Base-by-base conservation (phyloP, 202 grass and related monocot genomes). In the Schoenoplectus triqueter region DNA sequence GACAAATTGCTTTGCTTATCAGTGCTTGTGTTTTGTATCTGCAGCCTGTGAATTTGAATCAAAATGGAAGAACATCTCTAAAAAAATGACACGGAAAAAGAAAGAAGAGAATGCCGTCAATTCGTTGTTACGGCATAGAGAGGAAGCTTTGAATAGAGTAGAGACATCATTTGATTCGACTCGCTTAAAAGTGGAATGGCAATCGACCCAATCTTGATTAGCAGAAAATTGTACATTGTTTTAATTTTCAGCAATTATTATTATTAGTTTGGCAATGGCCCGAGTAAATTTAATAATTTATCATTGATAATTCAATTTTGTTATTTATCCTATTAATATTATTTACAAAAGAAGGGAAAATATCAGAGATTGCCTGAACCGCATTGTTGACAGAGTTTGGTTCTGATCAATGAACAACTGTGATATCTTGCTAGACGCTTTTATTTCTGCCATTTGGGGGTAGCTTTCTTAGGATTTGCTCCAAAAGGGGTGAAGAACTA, bases 21-120 rank as follows among this genome's bases (percentile, higher is more conserved):
- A 63, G 44, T n/a, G 7, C 10, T 81, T 44, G 13, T 69, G 17
- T 77, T 6, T 3, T 84, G 73, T 79, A 51, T 76, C 49, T 81
- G 40, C 64, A 98, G 91, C 95, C 21, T 92, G 88, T 66, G 83
- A 85, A 45, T 95, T 93, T 73, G 92, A 97, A 88, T 95, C 88
- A 15, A 93, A 87, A 86, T 93, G 92, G 95, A 95, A 95, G 50
- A 95, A 80, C 73, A 88, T 87, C 67, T 93, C 95, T 18, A 42
- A 65, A 41, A 95, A 92, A 89, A 85, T 90, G 86, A 10, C 82
- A 71, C 85, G 89, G 39, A 95, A 95, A 87, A 90, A 45, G 68
- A 90, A 83, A 6, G 64, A 89, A 79, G 86, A 89, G 45, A 82
- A 73, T 59, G 41, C 80, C 11, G 54, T 77, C 42, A 88, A 86